A percentile compares a stretch with the other conserved stretches of the same genome.
Conservation (phyloP, 768 basidiomycete genomes). For the Suillus paluster region DNA sequence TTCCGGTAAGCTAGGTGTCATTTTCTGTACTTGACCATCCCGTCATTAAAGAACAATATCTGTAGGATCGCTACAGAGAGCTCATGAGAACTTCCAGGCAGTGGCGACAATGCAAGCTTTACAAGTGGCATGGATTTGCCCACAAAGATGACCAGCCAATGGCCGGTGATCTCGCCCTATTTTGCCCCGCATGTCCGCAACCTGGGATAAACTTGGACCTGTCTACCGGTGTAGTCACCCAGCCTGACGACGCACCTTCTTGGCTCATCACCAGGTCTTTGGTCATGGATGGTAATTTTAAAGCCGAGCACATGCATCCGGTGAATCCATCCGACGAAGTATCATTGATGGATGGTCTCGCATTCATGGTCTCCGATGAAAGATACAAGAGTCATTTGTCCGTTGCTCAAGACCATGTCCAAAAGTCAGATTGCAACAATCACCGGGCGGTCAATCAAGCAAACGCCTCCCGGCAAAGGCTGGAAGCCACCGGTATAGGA, state of each 20-base stretch:
- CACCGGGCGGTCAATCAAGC: slow-evolving; percentile 23
- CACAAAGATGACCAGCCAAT: not conserved
- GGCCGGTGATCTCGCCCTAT: not conserved
- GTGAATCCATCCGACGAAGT: not conserved
- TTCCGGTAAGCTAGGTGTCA: not conserved
- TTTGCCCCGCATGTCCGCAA: slow-evolving; percentile 1
- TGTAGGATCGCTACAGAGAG: slow-evolving; percentile 19
- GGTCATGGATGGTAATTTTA: not conserved
- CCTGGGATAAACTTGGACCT: not conserved
- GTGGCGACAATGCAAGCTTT: slow-evolving; percentile 21
- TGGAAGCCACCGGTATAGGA: slow-evolving; percentile 33
- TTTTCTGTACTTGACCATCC: not conserved
- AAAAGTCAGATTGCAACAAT: slow-evolving; percentile 22
- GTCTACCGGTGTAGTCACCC: not conserved
- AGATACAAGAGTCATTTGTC: not conserved
- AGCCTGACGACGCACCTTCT: not conserved
- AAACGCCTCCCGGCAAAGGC: slow-evolving; percentile 16
- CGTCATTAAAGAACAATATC: not conserved
- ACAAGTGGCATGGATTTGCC: slow-evolving; percentile 19
- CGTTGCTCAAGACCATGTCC: not conserved
- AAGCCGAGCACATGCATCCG: not conserved
- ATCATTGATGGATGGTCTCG: not conserved
- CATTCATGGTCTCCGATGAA: not conserved
- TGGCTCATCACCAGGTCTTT: not conserved
- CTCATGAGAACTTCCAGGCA: slow-evolving; percentile 18